A percentile compares a stretch with the other conserved stretches of the same genome.
These are phyloP conservation scores for Colletotrichum navitas DNA, from an alignment of 2,329 filamentous ascomycete genomes.

Conservation along the genomic window DNA sequence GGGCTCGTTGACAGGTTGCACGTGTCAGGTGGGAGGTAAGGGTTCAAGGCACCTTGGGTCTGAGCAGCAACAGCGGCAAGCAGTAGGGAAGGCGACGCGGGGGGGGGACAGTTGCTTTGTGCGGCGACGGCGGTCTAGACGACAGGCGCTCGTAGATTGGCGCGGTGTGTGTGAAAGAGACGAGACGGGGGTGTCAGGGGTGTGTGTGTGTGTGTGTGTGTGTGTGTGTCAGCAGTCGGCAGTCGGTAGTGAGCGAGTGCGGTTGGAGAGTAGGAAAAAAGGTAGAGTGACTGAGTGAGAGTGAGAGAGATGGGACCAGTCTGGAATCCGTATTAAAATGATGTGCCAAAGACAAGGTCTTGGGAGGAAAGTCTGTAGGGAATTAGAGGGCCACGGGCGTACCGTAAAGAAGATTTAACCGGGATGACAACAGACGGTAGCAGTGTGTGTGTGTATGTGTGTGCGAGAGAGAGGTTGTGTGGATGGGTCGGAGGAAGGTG, in stretches of 20 bases:
- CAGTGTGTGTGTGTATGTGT: background rate
- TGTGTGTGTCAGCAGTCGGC: conserved; percentile 21
- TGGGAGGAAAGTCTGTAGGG: background rate
- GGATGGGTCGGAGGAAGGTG: conserved; percentile 3
- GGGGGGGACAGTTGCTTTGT: conserved; percentile 13
- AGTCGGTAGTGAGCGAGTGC: conserved; percentile 43
- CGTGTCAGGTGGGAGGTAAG: conserved; percentile 42
- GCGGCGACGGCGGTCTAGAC: conserved; percentile 24
- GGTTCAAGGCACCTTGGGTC: conserved; percentile 35
- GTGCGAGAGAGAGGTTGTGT: background rate
- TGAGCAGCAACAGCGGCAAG: conserved; percentile 13
- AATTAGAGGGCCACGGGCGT: conserved; percentile 35
- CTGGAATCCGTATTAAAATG: conserved; percentile 37
- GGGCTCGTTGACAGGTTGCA: conserved; percentile 40
- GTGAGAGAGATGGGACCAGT: conserved; percentile 1
- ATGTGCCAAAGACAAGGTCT: conserved; percentile 22
- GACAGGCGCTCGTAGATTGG: conserved; percentile 25
- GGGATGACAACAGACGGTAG: conserved; percentile 33
- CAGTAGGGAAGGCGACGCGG: conserved; percentile 29
- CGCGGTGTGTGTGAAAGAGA: conserved; percentile 14
- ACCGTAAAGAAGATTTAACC: conserved; percentile 23
- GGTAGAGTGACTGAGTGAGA: conserved; percentile 5
- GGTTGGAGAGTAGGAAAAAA: conserved; percentile 34
- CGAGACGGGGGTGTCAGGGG: conserved; percentile 23
- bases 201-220: background rate